Base-by-base conservation (phyloP, 176 grass and related monocot genomes). In the Rhynchospora pubera region DNA sequence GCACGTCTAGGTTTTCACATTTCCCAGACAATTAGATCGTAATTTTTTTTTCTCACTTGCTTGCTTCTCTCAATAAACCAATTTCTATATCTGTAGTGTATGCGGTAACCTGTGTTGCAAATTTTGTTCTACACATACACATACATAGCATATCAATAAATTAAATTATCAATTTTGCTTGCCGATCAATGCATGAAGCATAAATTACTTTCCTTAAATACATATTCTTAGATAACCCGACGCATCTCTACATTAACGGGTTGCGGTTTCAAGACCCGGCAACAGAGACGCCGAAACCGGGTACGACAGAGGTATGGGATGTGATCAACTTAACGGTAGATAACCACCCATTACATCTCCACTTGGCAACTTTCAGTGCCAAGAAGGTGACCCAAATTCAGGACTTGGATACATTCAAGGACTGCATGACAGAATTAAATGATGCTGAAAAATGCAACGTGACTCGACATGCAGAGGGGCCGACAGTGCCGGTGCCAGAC, bases 301-400 rank as follows among this genome's bases (percentile, higher is more conserved):
- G 95, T 10, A 84, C 90, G 42, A 58, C 76, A 39, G 95, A 98
- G 90, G 4, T 94, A 0, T 98, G 95, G 95, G 47, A 88, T 9
- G 95, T 98, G 72, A 98, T 98, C 76, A 98, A 98, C 83, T 89
- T 98, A 22, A 98, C 95, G 3, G 85, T 91, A 3, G 95, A 98
- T 80, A 94, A 97, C 83, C 95, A 97, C 81, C 95, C 95, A n/a
- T 75, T 97, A 68, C 95, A 97, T 82, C 23, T 97, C 48, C 95
- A 97, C 81, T 86, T 97, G 10, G 92, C 70, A 0, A 13, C 88
- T 97, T 87, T 7, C 65, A 7, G 83, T 83, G 57, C 84, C 91
- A 39, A 39, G 34, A 39, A 39, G 73, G 90, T 88, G 80, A 84
- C 89, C 77, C 65, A 74, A 4, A 85, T 83, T 70, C 83, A 94